These are phyloP conservation scores for Phaeosphaeriaceae sp. DNA, from an alignment of 2,329 filamentous ascomycete species.

Conservation along the genomic window DNA sequence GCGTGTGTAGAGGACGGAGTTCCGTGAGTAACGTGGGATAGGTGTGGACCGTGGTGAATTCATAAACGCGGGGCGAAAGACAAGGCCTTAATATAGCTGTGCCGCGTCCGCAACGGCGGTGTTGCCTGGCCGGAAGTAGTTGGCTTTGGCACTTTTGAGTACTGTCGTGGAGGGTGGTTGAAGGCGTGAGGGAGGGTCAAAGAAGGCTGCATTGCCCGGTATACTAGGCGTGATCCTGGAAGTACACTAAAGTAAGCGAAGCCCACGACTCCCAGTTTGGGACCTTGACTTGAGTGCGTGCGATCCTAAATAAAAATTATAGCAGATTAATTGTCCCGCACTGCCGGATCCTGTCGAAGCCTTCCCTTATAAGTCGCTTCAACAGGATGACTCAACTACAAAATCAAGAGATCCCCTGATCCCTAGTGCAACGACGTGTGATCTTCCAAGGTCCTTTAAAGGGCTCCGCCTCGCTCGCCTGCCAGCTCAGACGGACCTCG, in stretches of 20 bases:
- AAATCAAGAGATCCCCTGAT: background rate
- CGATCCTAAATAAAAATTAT: background rate
- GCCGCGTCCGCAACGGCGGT: background rate
- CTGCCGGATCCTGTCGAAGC: background rate
- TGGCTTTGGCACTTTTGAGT: background rate
- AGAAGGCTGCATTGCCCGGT: slow-evolving; percentile 1
- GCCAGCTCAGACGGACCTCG: background rate
- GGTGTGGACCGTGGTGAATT: background rate
- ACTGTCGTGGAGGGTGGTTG: background rate
- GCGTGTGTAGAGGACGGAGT: background rate
- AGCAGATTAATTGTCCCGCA: background rate
- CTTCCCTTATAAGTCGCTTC: background rate
- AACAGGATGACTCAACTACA: background rate
- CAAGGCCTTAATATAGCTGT: background rate
- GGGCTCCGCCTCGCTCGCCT: background rate
- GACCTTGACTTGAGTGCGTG: background rate
- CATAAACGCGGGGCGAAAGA: background rate
- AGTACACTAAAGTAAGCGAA: slow-evolving; percentile 4
- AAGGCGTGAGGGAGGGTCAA: background rate
- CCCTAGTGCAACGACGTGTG: background rate
- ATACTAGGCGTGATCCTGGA: background rate
- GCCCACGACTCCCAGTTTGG: background rate
- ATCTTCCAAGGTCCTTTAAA: background rate
- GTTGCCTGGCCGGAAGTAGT: background rate
- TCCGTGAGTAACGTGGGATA: background rate